Base-by-base conservation (phyloP, 176 grass and related monocot genomes). In the Coix lacrymajobi region DNA sequence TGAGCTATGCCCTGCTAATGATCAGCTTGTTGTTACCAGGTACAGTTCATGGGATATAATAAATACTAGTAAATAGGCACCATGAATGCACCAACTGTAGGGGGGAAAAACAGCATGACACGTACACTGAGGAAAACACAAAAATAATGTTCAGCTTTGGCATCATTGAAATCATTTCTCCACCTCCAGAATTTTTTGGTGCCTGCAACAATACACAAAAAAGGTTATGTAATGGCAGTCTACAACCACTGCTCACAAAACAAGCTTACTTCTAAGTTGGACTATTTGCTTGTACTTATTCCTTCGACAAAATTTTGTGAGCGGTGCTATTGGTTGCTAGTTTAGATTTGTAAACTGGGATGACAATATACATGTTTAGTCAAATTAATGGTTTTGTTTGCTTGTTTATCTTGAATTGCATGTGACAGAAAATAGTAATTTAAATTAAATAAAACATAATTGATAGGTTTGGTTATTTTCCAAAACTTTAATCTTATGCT, bases 21-120 rank as follows among this genome's bases (percentile, higher is more conserved):
- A 99, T 78, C 87, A 90, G 70, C 93, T 99, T 24, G 87, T 96
- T 71, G 81, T 92, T 87, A 99, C 93, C 73, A 99, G 89, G 96
- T 99, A 85, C 45, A 57, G 1, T 85, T 38, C 16, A 49, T 11
- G 1, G 11, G 58, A 69, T 58, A 8, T 73, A 2, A 38, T 74
- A 15, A 66, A 66, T 24, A 41, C 43, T 26, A 46, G 67, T 52
- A 58, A 88, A 17, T 61, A 5, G 30, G 49, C 57, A 32, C 0
- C 0, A 38, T 69, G 57, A 71, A 86, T 75, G 30, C 31, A 39
- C 66, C 57, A 52, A n/a, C 32, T 70, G 39, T 37, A 24, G 10
- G 24, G 4, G 2, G 36, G 56, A 0, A 58, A 57, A 11, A 57
- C 8, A 57, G 19, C 33, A 49, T 77, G 39, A 1, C 31, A 39